Base-by-base conservation (phyloP, 2,329 filamentous ascomycete genomes). In the Cercospora citrullina region DNA sequence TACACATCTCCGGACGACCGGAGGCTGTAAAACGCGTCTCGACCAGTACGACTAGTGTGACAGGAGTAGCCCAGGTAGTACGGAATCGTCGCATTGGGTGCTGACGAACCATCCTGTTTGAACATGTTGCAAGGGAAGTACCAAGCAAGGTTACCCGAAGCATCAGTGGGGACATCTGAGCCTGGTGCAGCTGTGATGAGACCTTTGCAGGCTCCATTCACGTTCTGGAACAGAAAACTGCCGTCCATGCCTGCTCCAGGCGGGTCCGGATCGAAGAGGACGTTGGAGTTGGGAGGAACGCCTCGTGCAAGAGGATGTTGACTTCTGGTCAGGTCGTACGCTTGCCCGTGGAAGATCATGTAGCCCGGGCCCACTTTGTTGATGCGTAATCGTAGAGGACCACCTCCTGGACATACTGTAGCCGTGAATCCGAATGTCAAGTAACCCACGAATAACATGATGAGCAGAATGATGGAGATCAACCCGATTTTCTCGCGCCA, bases 401-500 rank as follows among this genome's bases (percentile, higher is more conserved):
- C 87, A 8, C 92, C 90, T 2, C 82, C 80, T 16, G 91, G 89
- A 79, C 95, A 99, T 18, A 99, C 95, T 4, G 89, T 89, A 69
- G 91, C 87, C 4, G 92, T 98, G 81, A 99, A 99, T 55, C 95
- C 95, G 76, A 99, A 99, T 0, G 95, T 99, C 64, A 99, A 83
- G 82, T 94, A 99, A 77, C 95, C 95, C 59, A 99, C 94, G 76
- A 94, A 89, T 9, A 88, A 87, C 84, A 94, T 96, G 77, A 98
- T 94, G 68, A 90, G 77, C 33, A 97, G 77, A 77, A 99, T 99
- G 77, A 99, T 89, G 81, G 94, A 97, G 81, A 97, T 92, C 67
- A 99, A 83, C 2, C 95, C 95, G 85, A 99, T 96, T 85, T 99
- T 99, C 79, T 99, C 95, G 72, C 95, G 88, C 95, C 95, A 99